These are phyloP conservation scores for Iberis amara DNA, from an alignment of 441 rosid species.

Conservation along the genomic window DNA sequence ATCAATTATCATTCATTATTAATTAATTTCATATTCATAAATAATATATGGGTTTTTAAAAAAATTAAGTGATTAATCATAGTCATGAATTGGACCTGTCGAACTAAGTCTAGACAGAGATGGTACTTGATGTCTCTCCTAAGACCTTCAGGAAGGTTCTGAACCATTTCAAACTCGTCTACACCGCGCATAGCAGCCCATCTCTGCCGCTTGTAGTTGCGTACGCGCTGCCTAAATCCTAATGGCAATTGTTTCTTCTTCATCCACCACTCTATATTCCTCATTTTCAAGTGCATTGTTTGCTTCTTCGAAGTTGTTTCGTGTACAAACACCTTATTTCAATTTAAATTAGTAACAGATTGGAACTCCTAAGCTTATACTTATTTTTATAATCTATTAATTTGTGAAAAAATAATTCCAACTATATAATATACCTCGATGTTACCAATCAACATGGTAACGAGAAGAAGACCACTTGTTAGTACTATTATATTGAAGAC, in stretches of 20 bases:
- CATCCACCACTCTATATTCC: conserved; percentile 99
- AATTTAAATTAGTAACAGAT: neutral
- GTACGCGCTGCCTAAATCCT: conserved; percentile 76
- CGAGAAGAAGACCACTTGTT: conserved; percentile 82
- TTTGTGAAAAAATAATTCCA: too few relatives aligned
- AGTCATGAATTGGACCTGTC: conserved; percentile 68
- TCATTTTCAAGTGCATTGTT: conserved; percentile 94
- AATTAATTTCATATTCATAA: neutral
- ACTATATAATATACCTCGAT: too few relatives aligned
- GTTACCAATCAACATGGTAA: conserved; percentile 92
- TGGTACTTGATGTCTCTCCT: conserved; percentile 93
- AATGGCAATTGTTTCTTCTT: conserved; percentile 70
- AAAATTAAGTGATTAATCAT: too few relatives aligned
- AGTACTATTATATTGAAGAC: conserved; percentile 88
- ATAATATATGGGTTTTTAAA: too few relatives aligned
- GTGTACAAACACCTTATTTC: conserved; percentile 79
- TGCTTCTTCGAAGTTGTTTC: conserved; percentile 95
- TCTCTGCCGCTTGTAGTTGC: conserved; percentile 79
- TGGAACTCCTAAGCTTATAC: neutral
- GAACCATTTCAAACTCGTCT: conserved; percentile 76
- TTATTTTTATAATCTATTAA: too few relatives aligned
- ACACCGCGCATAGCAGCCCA: conserved; percentile 99
- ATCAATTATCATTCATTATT: neutral
- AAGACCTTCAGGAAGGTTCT: conserved; percentile 83
- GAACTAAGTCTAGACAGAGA: conserved; percentile 79